Base-by-base conservation (phyloP, 129 eudicot species). In the Artemisia annua region DNA sequence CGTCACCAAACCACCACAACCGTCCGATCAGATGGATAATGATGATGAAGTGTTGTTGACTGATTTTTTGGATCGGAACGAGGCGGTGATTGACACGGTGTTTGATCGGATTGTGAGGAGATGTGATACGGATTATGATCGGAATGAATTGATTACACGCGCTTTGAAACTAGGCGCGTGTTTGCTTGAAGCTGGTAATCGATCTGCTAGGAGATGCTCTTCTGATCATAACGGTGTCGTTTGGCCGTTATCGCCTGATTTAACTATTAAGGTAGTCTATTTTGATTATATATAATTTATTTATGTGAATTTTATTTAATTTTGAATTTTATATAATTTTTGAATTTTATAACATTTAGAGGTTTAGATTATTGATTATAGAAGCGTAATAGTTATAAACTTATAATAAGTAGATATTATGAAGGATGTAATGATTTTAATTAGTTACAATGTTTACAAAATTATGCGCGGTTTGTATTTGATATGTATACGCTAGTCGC, bases 191-290 rank as follows among this genome's bases (percentile, higher is more conserved):
- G 97, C 91, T 13, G 96, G 80, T 11, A 86, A 84, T 57, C 83
- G 97, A 61, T 83, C 90, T 30, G 83, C 92, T 30, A 74, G 96
- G 51, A 88, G 79, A 63, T 84, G 84, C 63, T 86, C 86, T 1
- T 81, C 88, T 15, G 14, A 54, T 49, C 96, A 91, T 70, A 91
- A 91, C 85, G 87, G 78, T 30, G 67, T 69, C 70, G 87, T 76
- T 57, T 91, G 97, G 97, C 88, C 96, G 4, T 85, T 91, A 32
- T 80, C 92, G 3, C 82, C 90, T 46, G 96, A 91, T 73, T 88
- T 91, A 70, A 91, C 97, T 13, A 77, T 86, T 67, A 91, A 88
- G 72, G 97, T 88, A 59, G 13, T 30, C 46, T 7, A 13, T 11
- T 52, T 52, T 0, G 11, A 39, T 39, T 39, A 39, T 35, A 35